Conservation (phyloP, 108 stramenopile genomes). For the Chaetoceros muelleri region DNA sequence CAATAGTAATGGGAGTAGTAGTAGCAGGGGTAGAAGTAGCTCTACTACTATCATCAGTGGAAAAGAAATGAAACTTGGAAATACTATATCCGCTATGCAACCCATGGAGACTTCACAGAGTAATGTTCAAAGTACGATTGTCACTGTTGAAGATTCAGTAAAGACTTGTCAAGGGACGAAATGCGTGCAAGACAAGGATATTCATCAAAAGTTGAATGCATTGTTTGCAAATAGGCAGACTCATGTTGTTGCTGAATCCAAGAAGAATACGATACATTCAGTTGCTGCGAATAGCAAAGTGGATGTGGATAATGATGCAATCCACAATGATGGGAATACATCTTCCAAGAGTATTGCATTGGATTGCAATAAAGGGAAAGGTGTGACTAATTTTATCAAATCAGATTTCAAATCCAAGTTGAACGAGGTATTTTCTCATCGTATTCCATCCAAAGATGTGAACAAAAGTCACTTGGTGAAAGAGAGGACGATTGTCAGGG, state of each 20-base stretch:
- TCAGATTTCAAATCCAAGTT: no score
- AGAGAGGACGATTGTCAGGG: no score
- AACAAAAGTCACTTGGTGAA: no score
- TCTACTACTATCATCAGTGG: background rate
- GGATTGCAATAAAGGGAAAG: background rate
- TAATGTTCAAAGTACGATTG: background rate
- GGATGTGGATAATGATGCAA: background rate
- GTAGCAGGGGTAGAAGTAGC: background rate
- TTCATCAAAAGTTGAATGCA: background rate
- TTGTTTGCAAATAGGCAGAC: background rate
- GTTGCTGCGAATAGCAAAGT: background rate
- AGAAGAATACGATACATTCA: no score
- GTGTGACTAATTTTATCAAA: background rate
- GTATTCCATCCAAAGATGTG: no score
- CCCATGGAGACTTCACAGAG: background rate
- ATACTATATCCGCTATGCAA: no score
- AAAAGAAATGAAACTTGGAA: background rate
- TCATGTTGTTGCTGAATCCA: background rate
- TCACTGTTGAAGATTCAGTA: background rate
- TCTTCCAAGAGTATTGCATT: background rate
- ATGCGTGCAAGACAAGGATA: background rate
- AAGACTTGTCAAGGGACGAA: no score
- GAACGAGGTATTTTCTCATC: no score
- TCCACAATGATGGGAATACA: background rate
- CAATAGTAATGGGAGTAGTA: background rate